A percentile compares a stretch with the other conserved stretches of the same genome.
These are phyloP conservation scores for Hansenula lynferdii DNA, from an alignment of 1,139 yeast species.

Conservation along the genomic window DNA sequence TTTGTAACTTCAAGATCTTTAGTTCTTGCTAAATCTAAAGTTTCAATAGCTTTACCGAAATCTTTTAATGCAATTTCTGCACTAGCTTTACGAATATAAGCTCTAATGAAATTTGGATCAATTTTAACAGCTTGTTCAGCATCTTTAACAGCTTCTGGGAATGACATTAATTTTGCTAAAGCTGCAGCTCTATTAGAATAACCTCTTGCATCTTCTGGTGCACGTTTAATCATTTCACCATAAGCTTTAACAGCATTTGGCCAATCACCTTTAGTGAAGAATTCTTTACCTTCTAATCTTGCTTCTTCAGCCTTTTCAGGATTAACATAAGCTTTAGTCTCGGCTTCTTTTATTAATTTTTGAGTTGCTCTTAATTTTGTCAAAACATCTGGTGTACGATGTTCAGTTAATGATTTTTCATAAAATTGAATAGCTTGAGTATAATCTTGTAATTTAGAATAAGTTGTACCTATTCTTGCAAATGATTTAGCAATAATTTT, in stretches of 20 bases:
- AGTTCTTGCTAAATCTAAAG: slow-evolving; percentile 72
- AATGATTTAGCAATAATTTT: slow-evolving; percentile 88
- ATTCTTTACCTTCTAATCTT: slow-evolving; percentile 86
- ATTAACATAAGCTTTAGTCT: slow-evolving; percentile 73
- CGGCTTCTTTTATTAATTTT: slow-evolving; percentile 74
- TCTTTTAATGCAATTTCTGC: slow-evolving; percentile 92
- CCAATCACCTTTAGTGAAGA: slow-evolving; percentile 90
- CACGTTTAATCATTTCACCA: slow-evolving; percentile 92
- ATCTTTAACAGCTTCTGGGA: slow-evolving; percentile 94
- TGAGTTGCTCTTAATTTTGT: slow-evolving; percentile 85
- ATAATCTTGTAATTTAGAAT: slow-evolving; percentile 71
- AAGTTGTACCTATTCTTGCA: slow-evolving; percentile 84
- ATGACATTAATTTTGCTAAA: slow-evolving; percentile 86
- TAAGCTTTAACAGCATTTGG: slow-evolving; percentile 95
- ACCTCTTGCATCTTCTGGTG: slow-evolving; percentile 95
- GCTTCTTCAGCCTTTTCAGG: slow-evolving; percentile 96
- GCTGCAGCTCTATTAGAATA: slow-evolving; percentile 99
- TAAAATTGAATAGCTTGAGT: slow-evolving; percentile 70
- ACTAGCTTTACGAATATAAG: slow-evolving; percentile 94
- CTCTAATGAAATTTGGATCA: slow-evolving; percentile 88
- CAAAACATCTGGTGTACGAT: slow-evolving; percentile 92
- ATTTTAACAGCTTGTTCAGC: slow-evolving; percentile 85
- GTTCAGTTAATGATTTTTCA: slow-evolving; percentile 93
- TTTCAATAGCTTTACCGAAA: slow-evolving; percentile 75
- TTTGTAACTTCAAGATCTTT: slow-evolving; percentile 63